Base-by-base conservation (phyloP, 345 rosid genomes). In the Crucihimalaya himalaica region DNA sequence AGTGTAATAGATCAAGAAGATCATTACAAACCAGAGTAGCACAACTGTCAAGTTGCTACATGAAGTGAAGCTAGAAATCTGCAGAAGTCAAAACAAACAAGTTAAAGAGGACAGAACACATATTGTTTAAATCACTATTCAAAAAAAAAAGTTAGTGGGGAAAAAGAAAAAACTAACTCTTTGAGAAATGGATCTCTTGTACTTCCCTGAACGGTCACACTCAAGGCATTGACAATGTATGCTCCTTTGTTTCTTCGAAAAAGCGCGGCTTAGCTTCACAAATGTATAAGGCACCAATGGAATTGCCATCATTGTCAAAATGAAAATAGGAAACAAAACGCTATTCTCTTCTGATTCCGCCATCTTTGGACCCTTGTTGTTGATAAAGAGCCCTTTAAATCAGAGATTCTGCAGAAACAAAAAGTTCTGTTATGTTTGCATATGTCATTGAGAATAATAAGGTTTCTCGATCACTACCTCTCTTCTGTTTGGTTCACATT, bases 241-340 rank as follows among this genome's bases (percentile, higher is more conserved):
- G 79, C 70, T 89, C 81, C 81, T 87, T 25, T 80, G 75, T 61
- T 95, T 87, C 73, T 79, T 87, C 0, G 93, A 81, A 43, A 87
- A 86, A 52, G 92, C 91, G 8, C 79, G 84, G 66, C 92, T 88
- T 61, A 95, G 75, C 80, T 87, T 90, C 66, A 80, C 63, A 27
- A 92, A 60, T 0, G 98, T 95, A 39, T 88, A 92, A 29, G 98
- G 99, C 70, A 95, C 92, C 37, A 92, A 68, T 25, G 98, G 97
- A 59, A 92, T 82, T 29, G 98, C 96, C 84, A 92, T 87, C 57
- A 92, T 90, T 23, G 99, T 92, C 84, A 95, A 79, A 68, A 95
- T 87, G 74, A 95, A 95, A 76, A 92, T 92, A 0, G 99, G 99
- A 74, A 95, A 95, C 74, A 92, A 75, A 0, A 87, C 86, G 16